A percentile compares a stretch with the other conserved stretches of the same genome.
Evolutionary conservation across 257 asterid species (phyloP).

Genomic region (Solanum arcanum): DNA sequence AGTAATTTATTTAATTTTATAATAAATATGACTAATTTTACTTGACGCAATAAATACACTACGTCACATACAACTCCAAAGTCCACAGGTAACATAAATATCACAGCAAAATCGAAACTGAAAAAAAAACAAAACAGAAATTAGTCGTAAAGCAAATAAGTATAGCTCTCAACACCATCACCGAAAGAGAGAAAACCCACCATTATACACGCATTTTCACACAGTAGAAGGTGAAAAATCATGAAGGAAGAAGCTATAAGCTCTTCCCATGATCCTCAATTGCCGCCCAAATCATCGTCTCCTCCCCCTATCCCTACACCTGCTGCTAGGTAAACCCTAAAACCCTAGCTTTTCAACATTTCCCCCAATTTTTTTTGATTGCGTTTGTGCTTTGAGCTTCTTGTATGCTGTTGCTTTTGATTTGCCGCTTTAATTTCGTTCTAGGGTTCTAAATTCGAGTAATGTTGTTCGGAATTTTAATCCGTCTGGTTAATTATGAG

Average conservation of each 20-base stretch:
- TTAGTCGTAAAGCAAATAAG: not conserved
- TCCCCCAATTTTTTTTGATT: not conserved
- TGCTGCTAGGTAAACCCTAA: conserved; percentile 69
- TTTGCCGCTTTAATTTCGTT: not conserved
- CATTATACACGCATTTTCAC: not conserved
- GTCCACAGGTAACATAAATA: not conserved
- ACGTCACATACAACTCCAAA: not conserved
- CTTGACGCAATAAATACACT: not conserved
- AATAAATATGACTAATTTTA: no score
- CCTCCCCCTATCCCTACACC: conserved; percentile 80
- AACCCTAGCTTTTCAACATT: not conserved
- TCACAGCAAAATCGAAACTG: not conserved
- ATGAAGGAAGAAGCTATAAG: conserved; percentile 95
- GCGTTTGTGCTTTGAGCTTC: not conserved
- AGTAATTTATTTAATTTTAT: no score
- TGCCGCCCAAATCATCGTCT: conserved; percentile 66
- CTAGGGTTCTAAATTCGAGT: not conserved
- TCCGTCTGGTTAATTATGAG: not conserved
- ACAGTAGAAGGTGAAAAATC: not conserved
- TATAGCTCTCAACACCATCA: not conserved
- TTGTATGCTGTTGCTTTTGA: not conserved
- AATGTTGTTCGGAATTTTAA: not conserved
- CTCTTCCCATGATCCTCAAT: conserved; percentile 72
- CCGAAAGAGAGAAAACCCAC: not conserved
- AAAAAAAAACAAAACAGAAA: not conserved